Conservation (phyloP, 179 eudicot species). For the Spergularia azorica region DNA sequence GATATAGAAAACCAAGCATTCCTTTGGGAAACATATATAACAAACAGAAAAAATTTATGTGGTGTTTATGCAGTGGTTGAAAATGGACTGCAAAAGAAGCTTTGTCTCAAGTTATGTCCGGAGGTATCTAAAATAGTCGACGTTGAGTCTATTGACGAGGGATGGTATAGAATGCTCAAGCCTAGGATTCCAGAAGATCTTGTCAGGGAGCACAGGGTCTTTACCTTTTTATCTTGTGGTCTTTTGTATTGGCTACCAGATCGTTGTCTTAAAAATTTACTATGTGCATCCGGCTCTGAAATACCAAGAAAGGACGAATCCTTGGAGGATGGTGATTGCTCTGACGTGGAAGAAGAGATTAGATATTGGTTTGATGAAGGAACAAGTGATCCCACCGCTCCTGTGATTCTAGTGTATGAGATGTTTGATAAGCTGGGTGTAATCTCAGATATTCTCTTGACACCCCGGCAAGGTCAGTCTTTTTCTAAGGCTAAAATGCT, state of each 20-base stretch:
- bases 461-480: slow-evolving; percentile 2
- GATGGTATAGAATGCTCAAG: slow-evolving; percentile 22
- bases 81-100: slow-evolving; percentile 51
- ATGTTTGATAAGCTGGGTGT: neutral
- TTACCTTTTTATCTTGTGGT: slow-evolving; percentile 35
- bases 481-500: no score
- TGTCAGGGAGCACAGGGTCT: slow-evolving; percentile 42
- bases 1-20: neutral
- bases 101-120: slow-evolving; percentile 43
- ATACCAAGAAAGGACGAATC: slow-evolving; percentile 48
- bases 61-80: slow-evolving; percentile 46
- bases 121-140: slow-evolving; percentile 32
- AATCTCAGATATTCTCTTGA: slow-evolving; percentile 9
- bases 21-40: neutral
- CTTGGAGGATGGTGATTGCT: slow-evolving; percentile 7
- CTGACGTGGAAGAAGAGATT: slow-evolving; percentile 30
- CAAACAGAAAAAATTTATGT: neutral
- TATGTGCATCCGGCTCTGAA: slow-evolving; percentile 58
- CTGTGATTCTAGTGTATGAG: slow-evolving; percentile 49
- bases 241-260: slow-evolving; percentile 26
- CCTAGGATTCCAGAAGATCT: slow-evolving; percentile 11
- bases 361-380: slow-evolving; percentile 47
- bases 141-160: slow-evolving; percentile 29
- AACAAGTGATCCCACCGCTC: slow-evolving; percentile 37
- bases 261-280: slow-evolving; percentile 36